Evolutionary conservation across 1,139 yeast species (phyloP).

Genomic region (Kazachstania sp.): DNA sequence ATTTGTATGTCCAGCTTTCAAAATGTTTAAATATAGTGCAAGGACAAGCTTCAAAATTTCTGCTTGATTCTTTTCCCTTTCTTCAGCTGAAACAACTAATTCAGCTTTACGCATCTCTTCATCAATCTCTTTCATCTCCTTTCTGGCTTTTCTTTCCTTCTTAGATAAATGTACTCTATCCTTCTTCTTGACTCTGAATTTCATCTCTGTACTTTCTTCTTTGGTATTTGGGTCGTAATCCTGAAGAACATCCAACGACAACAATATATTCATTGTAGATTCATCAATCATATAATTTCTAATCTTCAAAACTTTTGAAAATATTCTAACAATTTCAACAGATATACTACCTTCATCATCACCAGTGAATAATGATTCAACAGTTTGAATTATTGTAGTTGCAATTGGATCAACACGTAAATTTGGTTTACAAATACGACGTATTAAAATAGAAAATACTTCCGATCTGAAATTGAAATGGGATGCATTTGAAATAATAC

Average conservation of each 20-base stretch:
- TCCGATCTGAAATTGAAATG: conserved; percentile 77
- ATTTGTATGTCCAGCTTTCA: conserved; percentile 54
- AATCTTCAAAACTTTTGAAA: conserved; percentile 63
- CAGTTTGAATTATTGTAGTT: conserved; percentile 50
- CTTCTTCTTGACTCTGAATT: conserved; percentile 59
- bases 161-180: conserved; percentile 85
- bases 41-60: conserved; percentile 69
- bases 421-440: conserved; percentile 55
- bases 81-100: conserved; percentile 76
- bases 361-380: conserved; percentile 62
- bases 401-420: conserved; percentile 41
- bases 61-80: conserved; percentile 77
- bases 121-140: conserved; percentile 79
- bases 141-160: conserved; percentile 77
- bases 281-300: conserved; percentile 79
- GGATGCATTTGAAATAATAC: conserved; percentile 57
- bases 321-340: conserved; percentile 56
- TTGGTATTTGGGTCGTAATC: conserved; percentile 69
- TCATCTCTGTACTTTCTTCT: conserved; percentile 36
- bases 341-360: conserved; percentile 75
- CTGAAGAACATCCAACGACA: conserved; percentile 63
- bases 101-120: conserved; percentile 85
- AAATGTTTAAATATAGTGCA: conserved; percentile 65
- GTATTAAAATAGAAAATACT: conserved; percentile 55
- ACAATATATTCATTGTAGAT: conserved; percentile 62